Evolutionary conservation across 2,329 filamentous ascomycete genomes (phyloP).

Genomic region (Cordyceps fumosorosea): DNA sequence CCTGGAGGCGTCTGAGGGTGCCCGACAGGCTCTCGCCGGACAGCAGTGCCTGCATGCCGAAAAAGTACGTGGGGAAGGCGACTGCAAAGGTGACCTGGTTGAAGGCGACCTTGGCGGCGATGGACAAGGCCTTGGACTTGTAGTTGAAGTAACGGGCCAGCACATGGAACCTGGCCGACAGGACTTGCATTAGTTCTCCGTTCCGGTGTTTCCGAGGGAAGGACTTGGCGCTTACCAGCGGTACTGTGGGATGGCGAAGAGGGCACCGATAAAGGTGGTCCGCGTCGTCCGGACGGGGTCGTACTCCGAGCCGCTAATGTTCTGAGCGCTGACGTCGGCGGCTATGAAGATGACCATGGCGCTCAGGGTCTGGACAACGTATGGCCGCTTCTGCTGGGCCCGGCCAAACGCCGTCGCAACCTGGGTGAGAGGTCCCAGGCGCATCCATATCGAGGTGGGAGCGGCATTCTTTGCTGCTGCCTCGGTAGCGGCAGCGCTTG

Average conservation of each 20-base stretch:
- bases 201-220: not conserved
- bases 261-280: conserved; percentile 66
- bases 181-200: not conserved
- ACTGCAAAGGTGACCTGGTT: conserved; percentile 80
- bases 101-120: conserved; percentile 69
- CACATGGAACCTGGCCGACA: conserved; percentile 61
- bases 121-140: conserved; percentile 60
- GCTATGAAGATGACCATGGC: conserved; percentile 72
- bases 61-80: conserved; percentile 76
- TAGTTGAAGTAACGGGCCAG: conserved; percentile 81
- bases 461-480: not conserved
- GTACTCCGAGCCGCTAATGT: conserved; percentile 56
- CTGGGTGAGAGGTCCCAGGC: conserved; percentile 50
- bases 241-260: conserved; percentile 71
- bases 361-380: conserved; percentile 71
- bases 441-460: conserved; percentile 44
- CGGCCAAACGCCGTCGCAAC: conserved; percentile 57
- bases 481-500: not conserved
- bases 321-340: conserved; percentile 72
- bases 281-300: conserved; percentile 63
- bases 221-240: conserved; percentile 55
- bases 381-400: conserved; percentile 65
- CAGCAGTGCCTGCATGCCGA: conserved; percentile 70
- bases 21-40: conserved; percentile 59
- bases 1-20: conserved; percentile 61